Base-by-base conservation (phyloP, 305 asterid genomes). In the Fraxinus nigra region DNA sequence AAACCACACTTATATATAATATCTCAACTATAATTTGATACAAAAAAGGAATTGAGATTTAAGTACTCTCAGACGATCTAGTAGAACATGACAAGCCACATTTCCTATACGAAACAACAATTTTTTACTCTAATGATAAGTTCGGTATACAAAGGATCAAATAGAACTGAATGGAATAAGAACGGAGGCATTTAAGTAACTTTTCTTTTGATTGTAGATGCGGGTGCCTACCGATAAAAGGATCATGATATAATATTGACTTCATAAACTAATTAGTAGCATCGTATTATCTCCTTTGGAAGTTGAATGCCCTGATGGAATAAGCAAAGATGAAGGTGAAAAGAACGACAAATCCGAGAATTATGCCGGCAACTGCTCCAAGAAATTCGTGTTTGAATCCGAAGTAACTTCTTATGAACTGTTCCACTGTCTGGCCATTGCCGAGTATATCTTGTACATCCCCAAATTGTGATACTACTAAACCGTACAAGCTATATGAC, bases 401-500 rank as follows among this genome's bases (percentile, higher is more conserved):
- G 2, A 34, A 84, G 32, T 34, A 77, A 75, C 4, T 69, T 34
- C 79, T 72, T 26, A 84, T 0, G 75, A 33, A 86, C 0, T 67
- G 24, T 18, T 84, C 84, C 75, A 86, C 89, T 18, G 85, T 81
- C 76, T 28, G 38, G 20, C 59, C 34, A 9, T 30, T 33, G 38
- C 48, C 80, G 4, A 84, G 38, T 13, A 2, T 5, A 24, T 75
- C 81, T 20, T 81, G 82, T 10, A 79, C 24, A 51, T 86, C 89
- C 32, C 77, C 87, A n/a, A 78, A 92, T 74, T 92, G 93, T 1
- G 95, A 87, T 7, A 86, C 84, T 11, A 88, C 5, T 6, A 91
- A 79, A 48, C 94, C 95, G 35, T 91, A 89, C 73, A 92, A 56
- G 5, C 92, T 87, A 90, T 91, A 92, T 0, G 92, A 85, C 40